Base-by-base conservation (phyloP, 306 rosid species). In the Purshia tridentata region DNA sequence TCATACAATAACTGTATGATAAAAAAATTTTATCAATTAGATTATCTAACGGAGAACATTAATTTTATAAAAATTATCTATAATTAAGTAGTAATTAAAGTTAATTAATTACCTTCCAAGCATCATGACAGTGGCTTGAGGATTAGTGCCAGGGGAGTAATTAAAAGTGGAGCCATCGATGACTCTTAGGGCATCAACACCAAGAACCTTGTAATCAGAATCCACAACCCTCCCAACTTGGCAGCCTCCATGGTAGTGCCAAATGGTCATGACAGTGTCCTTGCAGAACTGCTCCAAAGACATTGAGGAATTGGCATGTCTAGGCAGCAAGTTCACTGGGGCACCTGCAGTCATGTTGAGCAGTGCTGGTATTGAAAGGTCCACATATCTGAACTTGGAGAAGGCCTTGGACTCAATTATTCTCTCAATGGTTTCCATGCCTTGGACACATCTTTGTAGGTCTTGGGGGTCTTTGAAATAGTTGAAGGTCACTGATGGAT, bases 191-290 rank as follows among this genome's bases (percentile, higher is more conserved):
- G 91, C 83, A 55, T 89, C 89, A 0, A 88, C 76, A 0, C 96
- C 96, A 19, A 83, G 78, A 57, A 89, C 93, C 76, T 81, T 89
- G 45, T 89, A 85, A 57, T 89, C 79, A 2, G 12, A 0, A 77
- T 87, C 91, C 10, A 92, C 93, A 4, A 92, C 97, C 57, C 72
- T 79, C 14, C 89, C 92, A 14, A 86, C 78, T 60, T 86, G 93
- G 80, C 97, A 88, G 0, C 97, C 96, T 7, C 97, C 97, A 49
- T 92, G 97, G 70, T 92, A 92, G 63, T 92, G 97, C 91, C 96
- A 92, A 4, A 92, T 92, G 37, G 93, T 89, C 91, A 86, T 83
- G 76, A 92, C 97, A 1, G 90, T 88, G 83, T 88, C 90, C 72
- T 51, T 78, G 48, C 96, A 92, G 40, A 77, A 92, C 53, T 92